Percentiles rank a stretch among this genome's conserved stretches.
phyloP scores from a whole-genome alignment of 345 rosid genomes.

The Citrus sp. region DNA sequence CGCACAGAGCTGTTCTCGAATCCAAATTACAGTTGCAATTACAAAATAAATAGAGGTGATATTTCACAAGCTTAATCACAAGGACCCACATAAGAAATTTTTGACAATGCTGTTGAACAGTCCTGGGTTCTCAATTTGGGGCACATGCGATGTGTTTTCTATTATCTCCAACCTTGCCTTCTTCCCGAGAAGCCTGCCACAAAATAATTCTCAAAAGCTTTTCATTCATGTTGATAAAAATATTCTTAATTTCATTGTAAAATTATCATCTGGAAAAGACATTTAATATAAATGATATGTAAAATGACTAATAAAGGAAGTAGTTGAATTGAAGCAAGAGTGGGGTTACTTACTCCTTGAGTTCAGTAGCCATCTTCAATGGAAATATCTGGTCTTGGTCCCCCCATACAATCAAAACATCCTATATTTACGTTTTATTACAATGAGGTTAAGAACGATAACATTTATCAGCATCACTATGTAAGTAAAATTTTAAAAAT shows the following conservation, averaged over 20 bases:
- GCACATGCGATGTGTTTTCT: conserved; percentile 66
- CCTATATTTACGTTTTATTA: conserved; percentile 24
- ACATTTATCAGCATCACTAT: too few relatives aligned
- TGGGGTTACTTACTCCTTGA: conserved; percentile 47
- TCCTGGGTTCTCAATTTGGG: conserved; percentile 58
- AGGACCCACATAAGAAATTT: conserved; percentile 42
- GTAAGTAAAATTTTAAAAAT: too few relatives aligned
- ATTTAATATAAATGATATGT: background rate
- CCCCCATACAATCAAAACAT: conserved; percentile 81
- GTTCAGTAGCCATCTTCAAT: conserved; percentile 68
- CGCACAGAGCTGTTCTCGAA: background rate
- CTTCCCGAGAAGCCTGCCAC: conserved; percentile 67
- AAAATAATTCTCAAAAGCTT: background rate
- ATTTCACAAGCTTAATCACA: background rate
- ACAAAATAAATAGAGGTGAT: background rate
- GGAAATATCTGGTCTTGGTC: conserved; percentile 79
- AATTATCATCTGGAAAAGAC: too few relatives aligned
- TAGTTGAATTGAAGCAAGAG: background rate
- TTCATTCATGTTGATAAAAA: too few relatives aligned
- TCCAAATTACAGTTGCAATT: background rate
- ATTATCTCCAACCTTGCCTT: conserved; percentile 60
- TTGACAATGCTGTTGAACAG: conserved; percentile 53
- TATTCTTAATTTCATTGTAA: too few relatives aligned
- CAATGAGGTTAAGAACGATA: too few relatives aligned
- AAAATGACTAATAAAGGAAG: background rate